Evolutionary conservation across 176 grass and related monocot species (phyloP), one percentile per base, ranked within the genome.

Genomic region (Puya raimondii): DNA sequence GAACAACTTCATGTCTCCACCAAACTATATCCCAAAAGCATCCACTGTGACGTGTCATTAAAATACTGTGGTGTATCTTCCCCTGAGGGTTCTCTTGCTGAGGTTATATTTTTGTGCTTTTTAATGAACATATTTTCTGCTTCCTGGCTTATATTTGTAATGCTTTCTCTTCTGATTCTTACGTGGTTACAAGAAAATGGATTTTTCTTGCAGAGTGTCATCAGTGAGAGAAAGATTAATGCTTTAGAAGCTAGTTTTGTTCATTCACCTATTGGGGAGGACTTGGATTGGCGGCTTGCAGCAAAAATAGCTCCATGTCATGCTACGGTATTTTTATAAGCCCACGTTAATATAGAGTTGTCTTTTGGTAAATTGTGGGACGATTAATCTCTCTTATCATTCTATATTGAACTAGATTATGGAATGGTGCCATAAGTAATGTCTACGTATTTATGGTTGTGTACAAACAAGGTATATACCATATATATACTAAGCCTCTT

Each of bases 271-370:
- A 57, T 80, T 70, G 82, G 77, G 71, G 79, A 81, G 71, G 93
- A 92, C 66, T 76, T 97, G 53, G 89, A 90, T 80, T 97, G 93
- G 93, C 80, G 83, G 69, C 86, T 97, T 14, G 63, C 78, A 65
- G 93, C 93, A 33, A 92, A 85, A 54, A 97, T 92, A 87, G 85
- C 93, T 75, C 93, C 93, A 69, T 92, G 93, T 48, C 84, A 97
- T 88, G 86, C 92, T 75, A 90, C 86, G 84, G 89, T 97, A 92
- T 64, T 47, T 77, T 68, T 81, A 78, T 88, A 76, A 73, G 21
- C 16, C 63, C 15, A 61, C 0, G n/a, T 22, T 9, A 9, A 61
- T 18, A 18, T 61, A 3, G 17, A 22, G 21, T 59, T 59, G 2
- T 21, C 56, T 59, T 61, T 20, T 61, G 16, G 20, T 8, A 17